Evolutionary conservation across 2,329 filamentous ascomycete genomes (phyloP).

Genomic region (Amauroascus verrucosus): DNA sequence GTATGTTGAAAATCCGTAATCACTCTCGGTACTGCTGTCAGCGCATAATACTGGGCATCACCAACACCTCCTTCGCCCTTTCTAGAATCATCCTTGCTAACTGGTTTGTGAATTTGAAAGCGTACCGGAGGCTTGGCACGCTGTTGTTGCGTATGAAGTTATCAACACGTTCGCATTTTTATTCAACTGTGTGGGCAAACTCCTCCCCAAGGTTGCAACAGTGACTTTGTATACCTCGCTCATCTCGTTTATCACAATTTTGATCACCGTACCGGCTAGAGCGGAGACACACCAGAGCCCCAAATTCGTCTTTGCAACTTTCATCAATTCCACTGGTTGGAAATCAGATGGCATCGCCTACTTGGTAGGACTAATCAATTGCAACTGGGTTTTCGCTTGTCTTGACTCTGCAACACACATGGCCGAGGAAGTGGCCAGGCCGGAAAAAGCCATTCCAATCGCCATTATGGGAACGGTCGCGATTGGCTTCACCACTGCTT

Average conservation of each 20-base stretch:
- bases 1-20: constrained; percentile 31
- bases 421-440: constrained; percentile 41
- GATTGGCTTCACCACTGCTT: constrained; percentile 42
- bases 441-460: constrained; percentile 41
- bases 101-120: constrained; percentile 18
- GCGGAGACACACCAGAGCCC: constrained; percentile 37
- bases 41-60: constrained; percentile 6
- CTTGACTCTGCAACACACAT: constrained; percentile 44
- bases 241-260: constrained; percentile 40
- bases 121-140: constrained; percentile 28
- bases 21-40: neutral
- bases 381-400: constrained; percentile 43
- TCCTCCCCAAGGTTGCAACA: constrained; percentile 33
- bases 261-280: constrained; percentile 40
- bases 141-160: constrained; percentile 39
- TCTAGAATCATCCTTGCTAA: neutral
- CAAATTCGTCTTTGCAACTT: constrained; percentile 44
- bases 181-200: constrained; percentile 39
- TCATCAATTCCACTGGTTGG: constrained; percentile 45
- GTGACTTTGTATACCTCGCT: constrained; percentile 39
- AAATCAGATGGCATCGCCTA: constrained; percentile 40
- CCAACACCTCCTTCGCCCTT: neutral
- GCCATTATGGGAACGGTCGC: constrained; percentile 42
- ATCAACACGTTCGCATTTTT: constrained; percentile 41
- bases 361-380: constrained; percentile 43